Evolutionary conservation across 805 yeast species (phyloP), one percentile per base, ranked within the genome.

Genomic region (Sugiyamaella smithiae): DNA sequence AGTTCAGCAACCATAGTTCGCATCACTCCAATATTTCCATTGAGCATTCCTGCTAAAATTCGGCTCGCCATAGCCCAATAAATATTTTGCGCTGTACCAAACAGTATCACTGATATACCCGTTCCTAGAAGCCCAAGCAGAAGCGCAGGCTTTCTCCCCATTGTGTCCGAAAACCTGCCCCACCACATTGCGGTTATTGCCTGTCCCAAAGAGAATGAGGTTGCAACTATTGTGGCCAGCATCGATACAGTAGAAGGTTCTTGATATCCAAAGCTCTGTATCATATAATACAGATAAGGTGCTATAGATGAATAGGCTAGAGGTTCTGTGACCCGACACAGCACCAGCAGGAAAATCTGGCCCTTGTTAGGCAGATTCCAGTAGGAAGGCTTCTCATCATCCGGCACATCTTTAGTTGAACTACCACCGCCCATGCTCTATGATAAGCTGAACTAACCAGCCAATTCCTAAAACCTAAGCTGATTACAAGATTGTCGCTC

Each of bases 271-370:
- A 79, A 80, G 53, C 77, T 82, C 46, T 76, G 61, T 7, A 79
- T 77, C 82, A 80, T 76, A 61, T 75, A 80, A 60, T 76, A 80
- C 28, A 79, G 73, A 57, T 80, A 80, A 2, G 85, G 85, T 54
- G 80, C 77, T 26, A 79, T 59, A 2, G 83, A 78, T 2, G 83
- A 75, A 63, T 79, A 80, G 2, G 84, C 79, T 23, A 80, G 70
- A 1, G 85, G 85, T 59, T 80, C 84, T 12, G 78, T 68, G 51
- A 80, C 72, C 48, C 84, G 65, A 40, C 48, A 42, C 14, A 50
- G 28, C 6, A 43, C 20, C 25, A 50, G 37, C 17, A 47, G 26
- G 16, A 44, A 19, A 9, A 50, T 43, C 37, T 50, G 54, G n/a
- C 46, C 51, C 37, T 28, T 43, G 12, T 48, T 31, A 12, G 54